These are phyloP conservation scores for Eimeria acervulina DNA, from an alignment of 169 alveolate genomes.

Conservation along the genomic window DNA sequence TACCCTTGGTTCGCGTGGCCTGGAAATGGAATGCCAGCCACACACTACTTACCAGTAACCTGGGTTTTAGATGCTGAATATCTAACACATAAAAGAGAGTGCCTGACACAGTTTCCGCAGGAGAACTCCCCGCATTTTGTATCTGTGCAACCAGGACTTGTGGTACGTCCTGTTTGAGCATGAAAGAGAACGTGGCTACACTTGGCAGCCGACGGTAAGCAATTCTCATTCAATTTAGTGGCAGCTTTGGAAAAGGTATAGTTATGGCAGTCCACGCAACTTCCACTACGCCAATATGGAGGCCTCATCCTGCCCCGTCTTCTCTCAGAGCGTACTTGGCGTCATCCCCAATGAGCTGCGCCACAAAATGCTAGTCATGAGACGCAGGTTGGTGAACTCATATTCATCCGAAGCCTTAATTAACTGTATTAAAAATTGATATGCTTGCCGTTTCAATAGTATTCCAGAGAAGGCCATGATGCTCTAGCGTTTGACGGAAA, in stretches of 20 bases:
- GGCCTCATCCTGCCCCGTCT: not conserved
- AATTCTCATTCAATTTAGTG: not conserved
- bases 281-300: not conserved
- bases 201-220: conserved; percentile 75
- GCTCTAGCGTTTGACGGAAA: not conserved
- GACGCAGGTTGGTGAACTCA: conserved; percentile 42
- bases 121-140: not conserved
- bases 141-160: conserved; percentile 19
- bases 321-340: conserved; percentile 42
- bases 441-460: not conserved
- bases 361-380: conserved; percentile 60
- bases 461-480: not conserved
- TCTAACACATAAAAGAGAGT: not conserved
- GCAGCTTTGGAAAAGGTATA: not conserved
- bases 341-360: conserved; percentile 63
- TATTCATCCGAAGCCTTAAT: not conserved
- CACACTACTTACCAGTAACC: not conserved
- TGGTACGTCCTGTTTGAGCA: conserved; percentile 72
- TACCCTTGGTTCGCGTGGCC: not conserved
- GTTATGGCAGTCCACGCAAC: not conserved
- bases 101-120: not conserved
- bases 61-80: not conserved
- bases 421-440: not conserved
- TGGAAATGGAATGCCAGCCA: not conserved
- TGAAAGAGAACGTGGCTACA: conserved; percentile 65